These are phyloP conservation scores for Trametes polyzona DNA, from an alignment of 1,284 basidiomycete species.

Conservation along the genomic window DNA sequence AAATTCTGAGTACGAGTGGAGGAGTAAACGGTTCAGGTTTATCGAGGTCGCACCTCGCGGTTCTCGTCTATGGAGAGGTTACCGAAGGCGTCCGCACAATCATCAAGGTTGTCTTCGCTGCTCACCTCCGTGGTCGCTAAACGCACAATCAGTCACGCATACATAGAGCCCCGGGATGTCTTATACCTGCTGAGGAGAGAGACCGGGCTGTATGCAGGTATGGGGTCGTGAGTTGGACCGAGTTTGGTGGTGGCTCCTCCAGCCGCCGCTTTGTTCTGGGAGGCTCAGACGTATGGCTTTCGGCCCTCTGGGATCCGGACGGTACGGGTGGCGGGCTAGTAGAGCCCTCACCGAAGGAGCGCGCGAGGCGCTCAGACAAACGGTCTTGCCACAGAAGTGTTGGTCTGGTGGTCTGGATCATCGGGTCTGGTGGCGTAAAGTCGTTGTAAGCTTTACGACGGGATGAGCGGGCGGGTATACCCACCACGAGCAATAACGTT, in stretches of 20 bases:
- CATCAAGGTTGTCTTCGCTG: conserved; percentile 44
- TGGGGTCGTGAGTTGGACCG: neutral
- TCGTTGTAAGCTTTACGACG: neutral
- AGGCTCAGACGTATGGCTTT: neutral
- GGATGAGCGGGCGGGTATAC: neutral
- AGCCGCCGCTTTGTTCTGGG: conserved; percentile 11
- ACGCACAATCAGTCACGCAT: too few relatives aligned
- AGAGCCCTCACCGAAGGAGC: conserved; percentile 1
- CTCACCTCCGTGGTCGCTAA: conserved; percentile 2
- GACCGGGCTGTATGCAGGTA: neutral
- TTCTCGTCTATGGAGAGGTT: conserved; percentile 84
- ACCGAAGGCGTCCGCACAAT: conserved; percentile 66
- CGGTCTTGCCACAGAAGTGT: conserved; percentile 77
- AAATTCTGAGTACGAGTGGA: too few relatives aligned
- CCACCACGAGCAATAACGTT: conserved; percentile 46
- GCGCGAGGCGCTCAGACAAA: conserved; percentile 44
- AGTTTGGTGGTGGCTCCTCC: neutral
- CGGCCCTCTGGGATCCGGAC: too few relatives aligned
- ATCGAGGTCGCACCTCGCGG: conserved; percentile 57
- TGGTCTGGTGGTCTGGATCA: conserved; percentile 65
- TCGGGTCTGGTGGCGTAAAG: conserved; percentile 12
- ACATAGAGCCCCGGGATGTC: too few relatives aligned
- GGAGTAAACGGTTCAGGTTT: too few relatives aligned
- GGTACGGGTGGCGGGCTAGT: conserved; percentile 23
- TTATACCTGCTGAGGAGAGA: neutral